A percentile compares a stretch with the other conserved stretches of the same genome.
Conservation (phyloP, 768 basidiomycete species). For the Lactarius indigo region DNA sequence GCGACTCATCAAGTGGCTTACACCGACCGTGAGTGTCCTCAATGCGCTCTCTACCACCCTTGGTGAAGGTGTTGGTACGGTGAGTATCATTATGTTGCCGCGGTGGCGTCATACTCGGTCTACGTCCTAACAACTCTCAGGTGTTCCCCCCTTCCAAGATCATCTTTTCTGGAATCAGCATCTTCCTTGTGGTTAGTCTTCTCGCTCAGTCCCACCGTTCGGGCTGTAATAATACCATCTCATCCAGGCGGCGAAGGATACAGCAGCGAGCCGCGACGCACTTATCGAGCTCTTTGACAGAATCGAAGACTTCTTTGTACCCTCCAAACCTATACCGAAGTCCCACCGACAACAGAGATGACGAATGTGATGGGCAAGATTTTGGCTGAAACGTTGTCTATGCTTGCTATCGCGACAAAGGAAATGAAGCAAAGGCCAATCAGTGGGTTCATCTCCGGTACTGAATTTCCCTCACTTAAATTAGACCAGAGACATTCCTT, state of each 20-base stretch:
- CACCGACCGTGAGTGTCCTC: background rate
- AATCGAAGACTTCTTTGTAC: background rate
- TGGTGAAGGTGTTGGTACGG: background rate
- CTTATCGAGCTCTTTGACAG: background rate
- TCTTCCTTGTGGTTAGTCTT: background rate
- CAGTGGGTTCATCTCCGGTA: background rate
- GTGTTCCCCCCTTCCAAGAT: background rate
- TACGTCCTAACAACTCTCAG: background rate
- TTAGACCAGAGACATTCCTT: background rate
- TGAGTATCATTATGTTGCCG: background rate
- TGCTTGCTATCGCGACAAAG: background rate
- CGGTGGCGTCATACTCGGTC: background rate
- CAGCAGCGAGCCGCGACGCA: background rate
- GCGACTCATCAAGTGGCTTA: background rate
- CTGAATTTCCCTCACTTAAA: background rate
- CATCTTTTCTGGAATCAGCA: background rate
- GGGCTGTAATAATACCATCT: background rate
- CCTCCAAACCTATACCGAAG: background rate
- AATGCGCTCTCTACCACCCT: background rate
- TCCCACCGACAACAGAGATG: background rate
- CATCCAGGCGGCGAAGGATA: background rate
- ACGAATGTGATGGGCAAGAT: background rate
- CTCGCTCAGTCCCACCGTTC: background rate
- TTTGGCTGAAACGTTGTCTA: background rate
- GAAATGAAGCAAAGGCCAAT: background rate